A percentile compares a stretch with the other conserved stretches of the same genome.
Conservation (phyloP, 495 filamentous ascomycete species). For the Neurospora sp. region DNA sequence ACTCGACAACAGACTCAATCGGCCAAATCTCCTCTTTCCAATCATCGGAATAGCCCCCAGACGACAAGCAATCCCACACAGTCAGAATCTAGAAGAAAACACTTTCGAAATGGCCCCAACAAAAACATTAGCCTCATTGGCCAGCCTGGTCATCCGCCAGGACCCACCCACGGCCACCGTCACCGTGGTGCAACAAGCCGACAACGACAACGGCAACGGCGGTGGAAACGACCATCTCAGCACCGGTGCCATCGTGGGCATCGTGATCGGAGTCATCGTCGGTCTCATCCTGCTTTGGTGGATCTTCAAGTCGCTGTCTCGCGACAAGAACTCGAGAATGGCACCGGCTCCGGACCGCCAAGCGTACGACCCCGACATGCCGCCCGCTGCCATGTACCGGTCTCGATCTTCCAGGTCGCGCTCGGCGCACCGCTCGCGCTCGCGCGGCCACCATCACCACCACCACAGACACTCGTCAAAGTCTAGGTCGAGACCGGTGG, state of each 20-base stretch:
- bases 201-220: background rate
- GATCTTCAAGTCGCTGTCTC: constrained; percentile 6
- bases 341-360: constrained; percentile 11
- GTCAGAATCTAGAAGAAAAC: background rate
- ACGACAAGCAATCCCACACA: background rate
- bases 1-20: background rate
- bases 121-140: constrained; percentile 7
- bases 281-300: constrained; percentile 17
- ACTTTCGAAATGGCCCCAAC: constrained; percentile 14
- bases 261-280: constrained; percentile 21
- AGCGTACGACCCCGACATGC: constrained; percentile 19
- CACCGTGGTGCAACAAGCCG: constrained; percentile 1
- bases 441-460: background rate
- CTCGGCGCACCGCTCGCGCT: background rate
- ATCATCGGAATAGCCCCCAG: background rate
- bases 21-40: background rate
- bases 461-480: background rate
- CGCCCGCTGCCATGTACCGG: background rate
- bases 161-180: constrained; percentile 5
- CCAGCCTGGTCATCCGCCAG: constrained; percentile 8
- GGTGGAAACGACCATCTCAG: constrained; percentile 5
- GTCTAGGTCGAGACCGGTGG: background rate
- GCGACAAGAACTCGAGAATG: background rate
- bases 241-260: constrained; percentile 19
- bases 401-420: constrained; percentile 1